Evolutionary conservation across 2,329 filamentous ascomycete species (phyloP).

Genomic region (Chaetoscypha palmicola): DNA sequence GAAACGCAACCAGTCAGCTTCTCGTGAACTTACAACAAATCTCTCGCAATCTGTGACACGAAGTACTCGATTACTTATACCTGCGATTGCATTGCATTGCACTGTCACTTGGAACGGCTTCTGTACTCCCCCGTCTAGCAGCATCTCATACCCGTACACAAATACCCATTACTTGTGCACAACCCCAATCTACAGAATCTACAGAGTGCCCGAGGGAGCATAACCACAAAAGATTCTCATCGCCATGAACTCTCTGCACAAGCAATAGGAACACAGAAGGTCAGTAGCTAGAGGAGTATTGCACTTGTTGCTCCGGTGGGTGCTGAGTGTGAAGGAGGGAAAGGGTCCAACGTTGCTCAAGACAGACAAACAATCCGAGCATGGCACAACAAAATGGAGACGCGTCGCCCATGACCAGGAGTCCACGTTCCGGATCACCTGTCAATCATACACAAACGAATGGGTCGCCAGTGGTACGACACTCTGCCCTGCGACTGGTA

Average conservation of each 20-base stretch:
- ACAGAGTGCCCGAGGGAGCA: background rate
- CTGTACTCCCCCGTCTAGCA: no score
- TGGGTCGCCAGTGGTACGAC: conserved; percentile 20
- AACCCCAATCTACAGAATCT: no score
- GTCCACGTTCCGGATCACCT: conserved; percentile 25
- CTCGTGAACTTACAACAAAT: background rate
- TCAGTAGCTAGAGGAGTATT: conserved; percentile 4
- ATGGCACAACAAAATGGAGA: conserved; percentile 28
- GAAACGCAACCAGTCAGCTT: background rate
- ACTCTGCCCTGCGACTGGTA: conserved; percentile 26
- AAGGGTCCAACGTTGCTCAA: conserved; percentile 4
- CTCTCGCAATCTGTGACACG: background rate
- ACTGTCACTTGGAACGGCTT: no score
- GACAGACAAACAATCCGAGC: conserved; percentile 6
- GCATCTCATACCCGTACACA: background rate
- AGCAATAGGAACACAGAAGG: conserved; percentile 9
- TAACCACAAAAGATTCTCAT: no score
- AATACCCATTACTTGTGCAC: no score
- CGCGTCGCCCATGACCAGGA: conserved; percentile 33
- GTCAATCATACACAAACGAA: conserved; percentile 18
- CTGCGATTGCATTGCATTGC: no score
- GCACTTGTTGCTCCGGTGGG: background rate
- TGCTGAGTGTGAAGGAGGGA: background rate
- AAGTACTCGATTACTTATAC: background rate
- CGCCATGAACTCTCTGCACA: conserved; percentile 11